Evolutionary conservation across 495 filamentous ascomycete genomes (phyloP).

Genomic region (Aspergillus incahuasiensis): DNA sequence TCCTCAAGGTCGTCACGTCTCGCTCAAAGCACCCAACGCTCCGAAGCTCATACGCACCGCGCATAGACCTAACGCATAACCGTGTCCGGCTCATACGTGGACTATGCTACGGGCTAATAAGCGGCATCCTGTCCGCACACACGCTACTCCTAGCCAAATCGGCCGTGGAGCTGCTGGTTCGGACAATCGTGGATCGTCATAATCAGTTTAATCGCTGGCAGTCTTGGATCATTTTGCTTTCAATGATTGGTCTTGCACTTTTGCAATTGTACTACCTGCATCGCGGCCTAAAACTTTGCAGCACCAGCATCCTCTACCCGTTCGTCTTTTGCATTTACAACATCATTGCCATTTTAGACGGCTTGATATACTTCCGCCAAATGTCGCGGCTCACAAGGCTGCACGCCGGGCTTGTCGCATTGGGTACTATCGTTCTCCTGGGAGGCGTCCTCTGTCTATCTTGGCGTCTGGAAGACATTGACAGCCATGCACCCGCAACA

Average conservation of each 20-base stretch:
- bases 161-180: slow-evolving; percentile 92
- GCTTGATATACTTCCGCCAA: slow-evolving; percentile 94
- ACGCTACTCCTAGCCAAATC: slow-evolving; percentile 92
- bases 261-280: slow-evolving; percentile 95
- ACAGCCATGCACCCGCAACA: slow-evolving; percentile 48
- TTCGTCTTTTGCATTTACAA: slow-evolving; percentile 99
- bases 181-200: slow-evolving; percentile 76
- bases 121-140: slow-evolving; percentile 92
- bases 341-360: slow-evolving; percentile 96
- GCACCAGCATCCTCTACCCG: slow-evolving; percentile 93
- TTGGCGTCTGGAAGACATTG: slow-evolving; percentile 80
- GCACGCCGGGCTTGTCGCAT: slow-evolving; percentile 75
- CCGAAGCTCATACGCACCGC: slow-evolving; percentile 41
- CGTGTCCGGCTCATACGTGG: slow-evolving; percentile 79
- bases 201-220: slow-evolving; percentile 98
- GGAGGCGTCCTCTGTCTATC: slow-evolving; percentile 86
- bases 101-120: slow-evolving; percentile 82
- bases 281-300: slow-evolving; percentile 86
- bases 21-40: slow-evolving; percentile 29
- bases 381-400: slow-evolving; percentile 68
- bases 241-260: slow-evolving; percentile 76
- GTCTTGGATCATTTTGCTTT: slow-evolving; percentile 89
- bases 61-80: slow-evolving; percentile 25
- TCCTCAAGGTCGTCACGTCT: slow-evolving; percentile 49
- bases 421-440: slow-evolving; percentile 84